Conservation (phyloP, 805 yeast genomes). For the Candida xyloterini region DNA sequence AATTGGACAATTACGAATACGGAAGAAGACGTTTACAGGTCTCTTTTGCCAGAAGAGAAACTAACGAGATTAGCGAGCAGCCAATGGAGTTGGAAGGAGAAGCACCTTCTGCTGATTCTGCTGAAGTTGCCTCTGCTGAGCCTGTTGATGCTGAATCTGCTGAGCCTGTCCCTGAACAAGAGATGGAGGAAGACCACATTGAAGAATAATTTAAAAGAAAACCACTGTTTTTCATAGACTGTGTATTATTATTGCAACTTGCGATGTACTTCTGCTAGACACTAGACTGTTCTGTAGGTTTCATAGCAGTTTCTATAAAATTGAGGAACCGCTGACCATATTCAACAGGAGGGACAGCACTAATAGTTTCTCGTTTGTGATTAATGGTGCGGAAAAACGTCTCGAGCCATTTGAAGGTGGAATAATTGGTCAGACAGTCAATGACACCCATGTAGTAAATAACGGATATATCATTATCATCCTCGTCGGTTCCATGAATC, state of each 20-base stretch:
- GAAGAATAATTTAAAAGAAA: slow-evolving; percentile 7
- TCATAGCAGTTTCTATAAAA: slow-evolving; percentile 47
- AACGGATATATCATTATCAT: slow-evolving; percentile 57
- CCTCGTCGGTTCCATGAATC: slow-evolving; percentile 63
- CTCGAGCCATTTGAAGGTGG: slow-evolving; percentile 71
- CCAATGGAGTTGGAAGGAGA: slow-evolving; percentile 3
- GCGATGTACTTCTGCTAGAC: slow-evolving; percentile 11
- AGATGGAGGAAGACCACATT: slow-evolving; percentile 18
- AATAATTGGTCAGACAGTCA: slow-evolving; percentile 85
- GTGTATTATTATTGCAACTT: slow-evolving; percentile 8
- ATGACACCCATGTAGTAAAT: slow-evolving; percentile 91
- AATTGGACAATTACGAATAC: slow-evolving; percentile 75
- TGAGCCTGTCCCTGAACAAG: slow-evolving; percentile 10
- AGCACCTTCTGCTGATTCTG: slow-evolving; percentile 3
- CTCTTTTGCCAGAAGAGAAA: slow-evolving; percentile 54
- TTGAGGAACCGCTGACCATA: slow-evolving; percentile 83
- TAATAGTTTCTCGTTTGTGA: slow-evolving; percentile 65
- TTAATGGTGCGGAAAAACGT: slow-evolving; percentile 78
- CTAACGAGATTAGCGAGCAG: slow-evolving; percentile 1
- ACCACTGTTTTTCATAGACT: slow-evolving; percentile 5
- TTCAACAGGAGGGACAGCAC: slow-evolving; percentile 88
- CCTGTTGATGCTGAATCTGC: slow-evolving; percentile 5
- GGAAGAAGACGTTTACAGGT: slow-evolving; percentile 76
- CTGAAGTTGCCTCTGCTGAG: slow-evolving; percentile 3
- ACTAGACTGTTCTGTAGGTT: slow-evolving; percentile 1